Evolutionary conservation across 805 yeast genomes (phyloP), one percentile per base, ranked within the genome.

Genomic region (Wickerhamomyces alni): DNA sequence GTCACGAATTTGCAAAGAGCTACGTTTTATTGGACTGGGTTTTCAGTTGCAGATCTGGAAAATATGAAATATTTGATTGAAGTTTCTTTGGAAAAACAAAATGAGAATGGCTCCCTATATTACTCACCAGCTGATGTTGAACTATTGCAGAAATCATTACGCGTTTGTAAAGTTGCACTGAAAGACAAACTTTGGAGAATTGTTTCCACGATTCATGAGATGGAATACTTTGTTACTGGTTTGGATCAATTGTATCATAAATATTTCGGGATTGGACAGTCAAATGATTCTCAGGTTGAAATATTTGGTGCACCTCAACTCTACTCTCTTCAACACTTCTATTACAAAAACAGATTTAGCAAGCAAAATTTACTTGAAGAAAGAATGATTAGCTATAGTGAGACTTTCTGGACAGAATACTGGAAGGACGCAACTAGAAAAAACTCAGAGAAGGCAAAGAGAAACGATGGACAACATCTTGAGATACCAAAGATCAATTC

Each of bases 11-110:
- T 82, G 22, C 85, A 77, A 55, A 66, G 81, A 42, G 77, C 83
- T 1, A 78, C 88, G 0, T 80, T 82, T 54, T 78, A 77, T 50
- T 82, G 89, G 89, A 77, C 86, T 1, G 88, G 87, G 0, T 82
- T 82, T 52, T 67, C 80, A 11, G 66, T 69, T 19, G 67, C 65
- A 31, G 87, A 82, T 57, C 64, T 82, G 22, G 74, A 74, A 36
- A 63, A 70, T 17, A 63, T 82, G 56, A 53, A 74, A 2, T 59
- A 62, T 17, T 70, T 81, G 22, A 71, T 82, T 36, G 59, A 65
- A 13, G 57, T 59, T 17, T 69, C 77, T 7, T 43, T 77, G 27
- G 63, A 69, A 15, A 69, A 69, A 42, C 48, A 50, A 25, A 48
- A 53, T 12, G 56, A 57, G 21, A 51, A 51, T 24, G 61, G 61